phyloP scores from a whole-genome alignment of 2,329 filamentous ascomycete species.

The Pseudogymnoascus sp. region DNA sequence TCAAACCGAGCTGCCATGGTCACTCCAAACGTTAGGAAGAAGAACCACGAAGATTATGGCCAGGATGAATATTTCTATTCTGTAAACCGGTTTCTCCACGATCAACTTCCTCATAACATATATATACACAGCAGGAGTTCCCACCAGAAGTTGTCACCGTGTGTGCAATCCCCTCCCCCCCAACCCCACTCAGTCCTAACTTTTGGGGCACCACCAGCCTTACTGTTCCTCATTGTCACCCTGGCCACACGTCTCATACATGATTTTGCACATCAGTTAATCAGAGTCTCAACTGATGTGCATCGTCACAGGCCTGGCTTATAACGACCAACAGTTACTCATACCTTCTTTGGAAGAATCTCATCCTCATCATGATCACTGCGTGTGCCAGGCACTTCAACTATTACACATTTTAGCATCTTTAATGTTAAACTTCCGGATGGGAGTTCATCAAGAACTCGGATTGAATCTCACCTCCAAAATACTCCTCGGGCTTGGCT shows the following conservation, averaged over 20 bases:
- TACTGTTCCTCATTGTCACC: no score
- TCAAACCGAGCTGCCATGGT: not conserved
- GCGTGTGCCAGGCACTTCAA: conserved; percentile 12
- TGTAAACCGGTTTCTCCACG: not conserved
- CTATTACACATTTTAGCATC: conserved; percentile 21
- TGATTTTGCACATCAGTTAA: not conserved
- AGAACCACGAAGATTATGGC: not conserved
- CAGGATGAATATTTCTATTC: not conserved
- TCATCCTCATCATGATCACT: not conserved
- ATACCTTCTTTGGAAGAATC: not conserved
- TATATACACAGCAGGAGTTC: not conserved
- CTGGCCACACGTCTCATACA: not conserved
- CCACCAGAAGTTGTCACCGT: not conserved
- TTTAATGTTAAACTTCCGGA: not conserved
- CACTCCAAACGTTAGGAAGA: not conserved
- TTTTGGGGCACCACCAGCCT: no score
- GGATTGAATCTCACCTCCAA: not conserved
- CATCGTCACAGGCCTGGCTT: not conserved
- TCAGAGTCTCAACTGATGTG: not conserved
- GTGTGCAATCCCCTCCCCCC: not conserved
- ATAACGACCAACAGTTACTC: not conserved
- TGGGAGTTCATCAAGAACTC: not conserved
- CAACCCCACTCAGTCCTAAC: not conserved
- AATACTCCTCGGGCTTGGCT: not conserved
- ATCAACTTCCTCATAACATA: not conserved